Base-by-base conservation (phyloP, 2,329 filamentous ascomycete genomes). In the Parastagonospora avenae region DNA sequence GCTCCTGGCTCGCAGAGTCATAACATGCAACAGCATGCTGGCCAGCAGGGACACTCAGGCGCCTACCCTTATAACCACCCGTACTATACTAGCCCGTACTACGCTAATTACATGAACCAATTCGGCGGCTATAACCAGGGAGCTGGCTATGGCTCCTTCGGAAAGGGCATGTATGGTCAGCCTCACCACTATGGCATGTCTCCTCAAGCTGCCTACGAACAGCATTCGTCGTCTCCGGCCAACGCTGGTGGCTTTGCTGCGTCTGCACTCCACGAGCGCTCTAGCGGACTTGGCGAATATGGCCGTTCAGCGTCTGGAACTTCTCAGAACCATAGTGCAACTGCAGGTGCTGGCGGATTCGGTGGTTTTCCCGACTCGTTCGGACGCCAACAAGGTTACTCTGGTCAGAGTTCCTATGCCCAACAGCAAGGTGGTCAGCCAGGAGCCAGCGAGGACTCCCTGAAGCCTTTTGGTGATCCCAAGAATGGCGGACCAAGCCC, bases 21-120 rank as follows among this genome's bases (percentile, higher is more conserved):
- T 53, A 71, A 74, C 32, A 71, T 76, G 59, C 80, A 82, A 67
- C 78, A 76, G 44, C 59, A 62, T 33, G 46, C 40, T 9, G 72
- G 70, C 12, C 81, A 84, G 59, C 69, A 72, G 48, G 75, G 73
- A 44, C 65, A 74, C 45, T 54, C 57, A 55, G 79, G 76, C 48
- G 80, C 56, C 27, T 72, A 72, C 43, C 64, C 63, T 11, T 72
- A 83, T 59, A 82, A 77, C 57, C 87, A 85, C 69, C 83, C 83
- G 14, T 85, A 85, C 66, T 87, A 86, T 68, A 79, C 79, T 55
- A 84, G 80, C 71, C 84, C 84, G 36, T 86, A 87, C 66, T 86
- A 86, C 62, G 75, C 77, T 57, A 77, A 81, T 45, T 88, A 88
- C 74, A 82, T 86, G 76, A 84, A 82, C 68, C 83, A 86, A 68